phyloP scores from a whole-genome alignment of 352 stramenopile genomes.

The Globisporangium lucens region DNA sequence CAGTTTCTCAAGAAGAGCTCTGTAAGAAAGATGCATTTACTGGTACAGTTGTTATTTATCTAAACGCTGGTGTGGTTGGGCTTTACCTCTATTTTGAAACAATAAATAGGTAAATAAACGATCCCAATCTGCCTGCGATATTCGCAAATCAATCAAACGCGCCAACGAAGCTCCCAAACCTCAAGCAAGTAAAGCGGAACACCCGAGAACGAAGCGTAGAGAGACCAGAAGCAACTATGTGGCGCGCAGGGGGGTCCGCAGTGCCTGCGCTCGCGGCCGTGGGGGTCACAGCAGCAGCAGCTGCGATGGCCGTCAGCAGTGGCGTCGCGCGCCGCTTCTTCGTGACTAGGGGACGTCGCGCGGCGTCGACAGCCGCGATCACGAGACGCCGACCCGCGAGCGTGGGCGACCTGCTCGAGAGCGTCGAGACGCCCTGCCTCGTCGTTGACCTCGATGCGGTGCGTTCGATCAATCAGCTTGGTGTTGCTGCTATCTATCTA shows the following conservation, averaged over 20 bases:
- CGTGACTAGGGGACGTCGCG: not conserved
- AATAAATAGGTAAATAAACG: too few species aligned
- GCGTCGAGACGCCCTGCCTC: slow-evolving; percentile 62
- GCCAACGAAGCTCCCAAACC: too few species aligned
- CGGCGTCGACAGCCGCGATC: slow-evolving; percentile 4
- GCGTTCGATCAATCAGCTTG: not conserved
- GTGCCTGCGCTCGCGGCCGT: slow-evolving; percentile 9
- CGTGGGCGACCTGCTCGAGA: slow-evolving; percentile 23
- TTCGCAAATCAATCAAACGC: too few species aligned
- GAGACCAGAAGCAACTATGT: not conserved
- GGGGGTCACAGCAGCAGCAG: slow-evolving; percentile 4
- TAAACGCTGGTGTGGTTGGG: too few species aligned
- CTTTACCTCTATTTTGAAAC: too few species aligned
- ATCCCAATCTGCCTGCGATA: too few species aligned
- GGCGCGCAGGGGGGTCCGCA: slow-evolving; percentile 4
- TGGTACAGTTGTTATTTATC: too few species aligned
- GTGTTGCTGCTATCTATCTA: not conserved
- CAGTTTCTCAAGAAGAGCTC: too few species aligned
- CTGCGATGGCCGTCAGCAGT: slow-evolving; percentile 4
- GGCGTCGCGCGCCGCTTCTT: slow-evolving; percentile 9
- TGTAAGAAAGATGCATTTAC: too few species aligned
- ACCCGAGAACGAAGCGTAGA: not conserved
- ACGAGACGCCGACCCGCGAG: slow-evolving; percentile 21
- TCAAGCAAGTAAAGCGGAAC: too few species aligned
- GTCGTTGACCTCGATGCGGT: slow-evolving; percentile 62